These are phyloP conservation scores for Edaphochlamys debaryana DNA, from an alignment of 139 green algal species.

Conservation along the genomic window DNA sequence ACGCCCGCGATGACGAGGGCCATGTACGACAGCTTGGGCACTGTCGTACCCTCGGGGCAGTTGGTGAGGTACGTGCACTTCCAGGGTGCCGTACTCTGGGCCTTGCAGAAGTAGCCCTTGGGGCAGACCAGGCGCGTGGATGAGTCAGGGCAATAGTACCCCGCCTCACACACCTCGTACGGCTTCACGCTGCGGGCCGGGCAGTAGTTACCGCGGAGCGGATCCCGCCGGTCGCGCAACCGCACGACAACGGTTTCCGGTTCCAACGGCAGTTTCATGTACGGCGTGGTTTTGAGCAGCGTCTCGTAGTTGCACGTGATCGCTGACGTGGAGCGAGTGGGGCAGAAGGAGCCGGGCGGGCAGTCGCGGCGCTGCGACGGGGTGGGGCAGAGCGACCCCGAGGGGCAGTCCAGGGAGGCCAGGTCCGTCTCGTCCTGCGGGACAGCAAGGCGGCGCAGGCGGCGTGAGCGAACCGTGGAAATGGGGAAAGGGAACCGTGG, in stretches of 20 bases:
- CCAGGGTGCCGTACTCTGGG: slow-evolving; percentile 46
- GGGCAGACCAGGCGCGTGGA: slow-evolving; percentile 41
- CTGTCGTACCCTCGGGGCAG: slow-evolving; percentile 55
- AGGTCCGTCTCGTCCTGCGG: slow-evolving; percentile 5
- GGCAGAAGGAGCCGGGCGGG: slow-evolving; percentile 53
- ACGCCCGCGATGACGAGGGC: slow-evolving; percentile 46
- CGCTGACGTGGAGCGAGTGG: slow-evolving; percentile 3
- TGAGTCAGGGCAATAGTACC: slow-evolving; percentile 55
- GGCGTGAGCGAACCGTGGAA: too few species aligned
- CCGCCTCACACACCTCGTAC: slow-evolving; percentile 34
- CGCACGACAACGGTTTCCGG: slow-evolving; percentile 33
- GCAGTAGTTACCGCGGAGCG: slow-evolving; percentile 58
- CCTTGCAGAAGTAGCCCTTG: slow-evolving; percentile 53
- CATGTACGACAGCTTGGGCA: slow-evolving; percentile 37
- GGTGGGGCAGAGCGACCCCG: slow-evolving; percentile 51
- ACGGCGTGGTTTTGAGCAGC: slow-evolving; percentile 15
- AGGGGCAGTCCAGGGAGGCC: slow-evolving; percentile 43
- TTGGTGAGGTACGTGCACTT: slow-evolving; percentile 43
- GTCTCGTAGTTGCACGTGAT: slow-evolving; percentile 48
- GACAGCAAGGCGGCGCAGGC: neutral
- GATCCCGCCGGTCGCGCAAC: slow-evolving; percentile 42
- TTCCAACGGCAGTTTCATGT: slow-evolving; percentile 37
- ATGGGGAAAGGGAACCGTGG: too few species aligned
- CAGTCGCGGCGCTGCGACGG: slow-evolving; percentile 29
- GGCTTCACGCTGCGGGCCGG: slow-evolving; percentile 24